Conservation (phyloP, 148 eudicot species). For the Chenopodium formosanum region DNA sequence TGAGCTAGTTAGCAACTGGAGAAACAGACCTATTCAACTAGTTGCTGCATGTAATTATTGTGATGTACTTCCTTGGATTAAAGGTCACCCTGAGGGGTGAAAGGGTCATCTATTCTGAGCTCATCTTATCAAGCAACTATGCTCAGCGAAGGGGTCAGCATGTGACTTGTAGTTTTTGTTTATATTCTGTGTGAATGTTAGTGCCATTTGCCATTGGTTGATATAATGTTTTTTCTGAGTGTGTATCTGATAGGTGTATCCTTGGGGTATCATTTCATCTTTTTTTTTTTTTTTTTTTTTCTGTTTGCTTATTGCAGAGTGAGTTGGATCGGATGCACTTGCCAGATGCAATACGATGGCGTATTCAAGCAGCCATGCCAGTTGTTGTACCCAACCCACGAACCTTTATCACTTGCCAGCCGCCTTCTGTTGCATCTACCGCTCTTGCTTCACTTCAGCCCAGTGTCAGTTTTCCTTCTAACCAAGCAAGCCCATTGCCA, state of each 20-base stretch:
- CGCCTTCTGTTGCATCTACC: conserved; percentile 52
- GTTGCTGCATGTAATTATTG: neutral
- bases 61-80: neutral
- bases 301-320: conserved; percentile 46
- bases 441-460: conserved; percentile 62
- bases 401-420: conserved; percentile 59
- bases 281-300: neutral
- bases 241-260: neutral
- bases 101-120: neutral
- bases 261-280: neutral
- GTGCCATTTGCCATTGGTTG: no score
- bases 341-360: conserved; percentile 72
- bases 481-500: conserved; percentile 38
- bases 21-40: neutral
- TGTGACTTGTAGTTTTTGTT: no score
- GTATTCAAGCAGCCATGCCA: conserved; percentile 93
- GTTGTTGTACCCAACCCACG: conserved; percentile 46
- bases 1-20: neutral
- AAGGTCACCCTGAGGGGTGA: neutral
- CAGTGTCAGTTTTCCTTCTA: conserved; percentile 39
- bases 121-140: no score
- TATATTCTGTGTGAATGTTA: no score
- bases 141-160: no score
- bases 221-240: neutral
- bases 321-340: conserved; percentile 82